Conservation (phyloP, 2,329 filamentous ascomycete genomes). For the Nothopassalora personata region DNA sequence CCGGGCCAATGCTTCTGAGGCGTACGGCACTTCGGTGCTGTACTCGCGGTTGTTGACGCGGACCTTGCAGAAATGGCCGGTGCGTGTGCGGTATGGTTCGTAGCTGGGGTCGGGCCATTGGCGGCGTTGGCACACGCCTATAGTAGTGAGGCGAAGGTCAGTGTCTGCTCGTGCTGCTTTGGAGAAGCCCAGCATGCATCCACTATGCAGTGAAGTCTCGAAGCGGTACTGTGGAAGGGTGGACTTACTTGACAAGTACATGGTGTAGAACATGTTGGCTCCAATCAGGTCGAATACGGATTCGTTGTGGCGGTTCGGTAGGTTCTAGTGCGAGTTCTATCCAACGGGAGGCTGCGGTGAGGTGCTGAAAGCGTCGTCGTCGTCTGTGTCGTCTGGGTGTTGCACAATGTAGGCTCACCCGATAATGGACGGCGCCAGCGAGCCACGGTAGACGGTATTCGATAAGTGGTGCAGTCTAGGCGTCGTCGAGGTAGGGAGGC, state of each 20-base stretch:
- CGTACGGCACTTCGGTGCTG: slow-evolving; percentile 80
- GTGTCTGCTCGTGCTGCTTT: slow-evolving; percentile 6
- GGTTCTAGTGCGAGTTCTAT: slow-evolving; percentile 19
- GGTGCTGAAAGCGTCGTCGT: slow-evolving; percentile 22
- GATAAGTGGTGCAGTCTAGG: slow-evolving; percentile 11
- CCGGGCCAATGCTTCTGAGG: slow-evolving; percentile 74
- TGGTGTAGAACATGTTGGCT: slow-evolving; percentile 38
- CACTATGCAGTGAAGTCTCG: slow-evolving; percentile 10
- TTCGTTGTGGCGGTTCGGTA: slow-evolving; percentile 18
- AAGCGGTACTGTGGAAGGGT: slow-evolving; percentile 23
- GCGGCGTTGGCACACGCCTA: slow-evolving; percentile 89
- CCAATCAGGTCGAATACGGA: slow-evolving; percentile 13
- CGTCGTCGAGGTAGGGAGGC: slow-evolving; percentile 11
- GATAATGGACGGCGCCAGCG: slow-evolving; percentile 12
- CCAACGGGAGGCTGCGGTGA: slow-evolving; percentile 25
- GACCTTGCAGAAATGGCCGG: slow-evolving; percentile 82
- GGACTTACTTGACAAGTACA: slow-evolving; percentile 54
- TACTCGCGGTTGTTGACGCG: slow-evolving; percentile 96
- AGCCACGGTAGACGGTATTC: slow-evolving; percentile 13
- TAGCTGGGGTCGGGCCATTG: slow-evolving; percentile 90
- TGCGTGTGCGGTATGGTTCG: slow-evolving; percentile 68
- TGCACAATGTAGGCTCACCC: slow-evolving; percentile 23
- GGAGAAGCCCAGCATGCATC: slow-evolving; percentile 18
- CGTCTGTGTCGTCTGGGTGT: slow-evolving; percentile 18
- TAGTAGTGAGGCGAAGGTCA: background rate